Conservation (phyloP, 2,329 filamentous ascomycete species). For the Phaeophleospora eucalypticola region DNA sequence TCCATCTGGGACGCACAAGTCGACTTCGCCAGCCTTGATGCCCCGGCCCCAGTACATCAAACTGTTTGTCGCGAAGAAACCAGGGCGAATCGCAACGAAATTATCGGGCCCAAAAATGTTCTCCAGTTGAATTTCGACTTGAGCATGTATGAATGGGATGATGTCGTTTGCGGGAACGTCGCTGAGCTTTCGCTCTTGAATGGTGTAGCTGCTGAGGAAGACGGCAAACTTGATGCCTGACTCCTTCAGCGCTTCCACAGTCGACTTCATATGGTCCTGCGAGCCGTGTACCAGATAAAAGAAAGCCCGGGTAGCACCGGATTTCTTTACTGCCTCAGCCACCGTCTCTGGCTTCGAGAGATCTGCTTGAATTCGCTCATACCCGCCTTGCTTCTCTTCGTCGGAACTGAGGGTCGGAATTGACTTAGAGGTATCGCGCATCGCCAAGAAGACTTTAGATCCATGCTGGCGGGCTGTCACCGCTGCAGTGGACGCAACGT, state of each 20-base stretch:
- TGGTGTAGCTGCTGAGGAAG: slow-evolving; percentile 42
- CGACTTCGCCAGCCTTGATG: slow-evolving; percentile 33
- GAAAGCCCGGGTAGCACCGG: slow-evolving; percentile 47
- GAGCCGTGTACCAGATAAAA: slow-evolving; percentile 40
- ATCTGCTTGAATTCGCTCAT: slow-evolving; percentile 43
- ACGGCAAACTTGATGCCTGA: slow-evolving; percentile 45
- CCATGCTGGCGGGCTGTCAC: slow-evolving; percentile 38
- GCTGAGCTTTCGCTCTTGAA: slow-evolving; percentile 23
- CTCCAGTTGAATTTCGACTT: slow-evolving; percentile 43
- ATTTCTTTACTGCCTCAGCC: slow-evolving; percentile 36
- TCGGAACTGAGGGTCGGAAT: slow-evolving; percentile 35
- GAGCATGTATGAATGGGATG: slow-evolving; percentile 42
- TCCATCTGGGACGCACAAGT: slow-evolving; percentile 30
- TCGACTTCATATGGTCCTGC: slow-evolving; percentile 39
- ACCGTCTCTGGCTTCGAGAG: slow-evolving; percentile 42
- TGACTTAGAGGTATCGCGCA: slow-evolving; percentile 45
- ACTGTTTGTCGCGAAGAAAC: slow-evolving; percentile 44
- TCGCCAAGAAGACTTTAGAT: slow-evolving; percentile 45
- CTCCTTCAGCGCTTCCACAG: slow-evolving; percentile 42
- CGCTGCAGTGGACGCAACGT: slow-evolving; percentile 42
- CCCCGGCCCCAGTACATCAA: slow-evolving; percentile 25
- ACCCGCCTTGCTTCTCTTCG: slow-evolving; percentile 31
- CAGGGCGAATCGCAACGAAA: slow-evolving; percentile 43
- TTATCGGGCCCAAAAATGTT: slow-evolving; percentile 38
- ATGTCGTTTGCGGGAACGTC: slow-evolving; percentile 28